Percentiles rank a stretch among this genome's conserved stretches.
These are phyloP conservation scores for Eragrostis tef DNA, from an alignment of 202 grass and related monocot genomes.

Conservation along the genomic window DNA sequence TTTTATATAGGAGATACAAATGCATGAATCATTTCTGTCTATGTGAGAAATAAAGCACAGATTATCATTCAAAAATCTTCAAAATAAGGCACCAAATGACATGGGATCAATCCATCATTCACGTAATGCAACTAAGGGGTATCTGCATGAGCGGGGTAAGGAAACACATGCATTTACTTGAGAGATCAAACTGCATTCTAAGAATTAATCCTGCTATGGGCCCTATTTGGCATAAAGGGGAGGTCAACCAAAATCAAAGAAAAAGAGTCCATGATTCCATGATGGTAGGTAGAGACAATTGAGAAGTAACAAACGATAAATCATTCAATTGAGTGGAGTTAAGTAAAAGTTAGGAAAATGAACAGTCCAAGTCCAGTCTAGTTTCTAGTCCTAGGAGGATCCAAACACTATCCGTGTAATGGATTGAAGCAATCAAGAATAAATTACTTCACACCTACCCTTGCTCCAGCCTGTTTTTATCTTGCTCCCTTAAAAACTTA, in stretches of 20 bases:
- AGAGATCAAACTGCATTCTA: background rate
- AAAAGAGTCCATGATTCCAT: background rate
- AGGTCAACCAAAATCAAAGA: background rate
- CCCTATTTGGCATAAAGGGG: background rate
- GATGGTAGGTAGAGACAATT: background rate
- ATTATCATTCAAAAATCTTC: background rate
- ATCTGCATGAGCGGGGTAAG: background rate
- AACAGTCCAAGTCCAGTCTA: background rate
- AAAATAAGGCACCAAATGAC: constrained; percentile 11
- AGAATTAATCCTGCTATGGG: background rate
- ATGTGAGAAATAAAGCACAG: constrained; percentile 23
- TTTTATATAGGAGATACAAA: background rate
- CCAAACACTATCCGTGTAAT: background rate
- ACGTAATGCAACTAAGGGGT: background rate
- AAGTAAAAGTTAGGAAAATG: background rate
- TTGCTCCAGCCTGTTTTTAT: background rate
- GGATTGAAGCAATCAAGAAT: background rate
- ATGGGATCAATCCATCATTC: background rate
- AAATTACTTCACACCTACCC: background rate
- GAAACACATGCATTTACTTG: background rate
- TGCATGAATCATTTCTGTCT: background rate
- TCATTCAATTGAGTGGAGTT: background rate
- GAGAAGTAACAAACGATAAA: background rate
- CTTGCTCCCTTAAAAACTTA: background rate
- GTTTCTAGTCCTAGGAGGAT: background rate